Conservation (phyloP, 116 monocot genomes). For the Papilionanthe hybrid region DNA sequence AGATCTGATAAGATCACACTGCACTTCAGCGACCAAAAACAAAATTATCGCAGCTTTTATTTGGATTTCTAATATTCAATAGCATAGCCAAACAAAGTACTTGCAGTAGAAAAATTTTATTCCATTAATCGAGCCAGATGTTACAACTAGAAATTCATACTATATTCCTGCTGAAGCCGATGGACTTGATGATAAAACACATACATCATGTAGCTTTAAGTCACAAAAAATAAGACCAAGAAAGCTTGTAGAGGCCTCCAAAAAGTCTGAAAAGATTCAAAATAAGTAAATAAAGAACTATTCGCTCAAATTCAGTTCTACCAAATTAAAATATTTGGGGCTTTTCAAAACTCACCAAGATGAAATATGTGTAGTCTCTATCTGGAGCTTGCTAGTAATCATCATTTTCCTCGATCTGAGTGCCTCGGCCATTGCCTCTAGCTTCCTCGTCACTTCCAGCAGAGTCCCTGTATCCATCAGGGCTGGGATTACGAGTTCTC, state of each 20-base stretch:
- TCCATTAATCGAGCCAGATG: too few relatives aligned
- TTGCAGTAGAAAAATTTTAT: neutral
- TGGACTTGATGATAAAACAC: neutral
- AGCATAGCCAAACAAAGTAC: neutral
- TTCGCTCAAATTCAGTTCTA: too few relatives aligned
- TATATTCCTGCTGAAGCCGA: neutral
- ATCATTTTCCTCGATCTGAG: neutral
- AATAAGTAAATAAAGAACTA: neutral
- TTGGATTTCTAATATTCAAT: too few relatives aligned
- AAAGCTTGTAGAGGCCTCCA: neutral
- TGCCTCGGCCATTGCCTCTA: conserved; percentile 14
- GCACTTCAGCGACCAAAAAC: too few relatives aligned
- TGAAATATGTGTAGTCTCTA: too few relatives aligned
- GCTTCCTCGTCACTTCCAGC: conserved; percentile 26
- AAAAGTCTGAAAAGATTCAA: neutral
- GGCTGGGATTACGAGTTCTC: conserved; percentile 20
- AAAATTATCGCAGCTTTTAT: neutral
- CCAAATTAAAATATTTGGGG: neutral
- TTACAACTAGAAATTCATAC: too few relatives aligned
- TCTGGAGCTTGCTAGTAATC: neutral
- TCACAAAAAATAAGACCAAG: neutral
- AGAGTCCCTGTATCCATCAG: conserved; percentile 27
- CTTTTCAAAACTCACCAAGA: neutral
- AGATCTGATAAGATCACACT: too few relatives aligned
- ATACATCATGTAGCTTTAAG: neutral